phyloP scores from a whole-genome alignment of 176 grass and related monocot genomes.

The Canna indica region DNA sequence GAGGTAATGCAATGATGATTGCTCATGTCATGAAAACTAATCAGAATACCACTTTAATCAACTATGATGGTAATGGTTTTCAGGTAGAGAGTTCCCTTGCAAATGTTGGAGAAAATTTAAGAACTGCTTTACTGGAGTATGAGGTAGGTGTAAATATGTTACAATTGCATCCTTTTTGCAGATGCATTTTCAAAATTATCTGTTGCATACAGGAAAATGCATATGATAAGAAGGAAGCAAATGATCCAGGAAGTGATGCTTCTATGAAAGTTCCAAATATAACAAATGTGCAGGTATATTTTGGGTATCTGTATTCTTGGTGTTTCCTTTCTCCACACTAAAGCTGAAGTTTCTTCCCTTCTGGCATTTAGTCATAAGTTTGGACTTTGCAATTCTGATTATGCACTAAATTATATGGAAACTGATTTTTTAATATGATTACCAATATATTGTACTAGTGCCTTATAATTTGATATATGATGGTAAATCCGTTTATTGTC shows the following conservation, averaged over 20 bases:
- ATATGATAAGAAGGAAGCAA: conserved; percentile 32
- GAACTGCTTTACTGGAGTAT: conserved; percentile 18
- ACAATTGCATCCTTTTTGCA: conserved; percentile 7
- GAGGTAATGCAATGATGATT: conserved; percentile 35
- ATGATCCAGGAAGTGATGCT: conserved; percentile 23
- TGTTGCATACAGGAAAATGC: conserved; percentile 34
- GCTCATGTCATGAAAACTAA: conserved; percentile 17
- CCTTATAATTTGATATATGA: too few relatives aligned
- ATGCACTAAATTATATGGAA: too few relatives aligned
- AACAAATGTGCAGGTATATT: conserved; percentile 64
- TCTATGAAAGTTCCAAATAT: conserved; percentile 32
- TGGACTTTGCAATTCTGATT: too few relatives aligned
- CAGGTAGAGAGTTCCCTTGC: conserved; percentile 21
- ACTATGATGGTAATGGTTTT: conserved; percentile 20
- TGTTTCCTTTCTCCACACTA: neutral
- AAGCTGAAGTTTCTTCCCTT: neutral
- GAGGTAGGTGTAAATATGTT: conserved; percentile 28
- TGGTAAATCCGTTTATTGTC: too few relatives aligned
- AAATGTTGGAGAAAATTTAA: conserved; percentile 26
- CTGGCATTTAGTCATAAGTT: too few relatives aligned
- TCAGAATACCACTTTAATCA: conserved; percentile 20
- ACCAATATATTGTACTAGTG: too few relatives aligned
- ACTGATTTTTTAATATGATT: neutral
- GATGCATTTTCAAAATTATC: neutral
- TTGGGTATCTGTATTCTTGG: neutral